phyloP scores from a whole-genome alignment of 371 early-diverging fungal species.

The Mucor plumbeus region DNA sequence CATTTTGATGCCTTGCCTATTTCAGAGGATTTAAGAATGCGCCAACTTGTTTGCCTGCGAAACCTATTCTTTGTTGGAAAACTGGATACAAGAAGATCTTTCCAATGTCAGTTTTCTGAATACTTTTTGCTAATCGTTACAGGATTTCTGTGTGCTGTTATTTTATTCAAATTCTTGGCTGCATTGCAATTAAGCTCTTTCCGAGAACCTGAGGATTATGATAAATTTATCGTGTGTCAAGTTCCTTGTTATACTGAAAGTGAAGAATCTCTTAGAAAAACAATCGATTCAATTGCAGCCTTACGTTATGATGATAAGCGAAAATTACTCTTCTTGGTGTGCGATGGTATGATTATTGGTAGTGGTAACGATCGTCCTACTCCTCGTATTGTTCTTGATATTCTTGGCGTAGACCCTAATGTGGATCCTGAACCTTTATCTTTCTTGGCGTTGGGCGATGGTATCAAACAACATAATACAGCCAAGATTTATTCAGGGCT shows the following conservation, averaged over 20 bases:
- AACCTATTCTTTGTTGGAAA: constrained; percentile 83
- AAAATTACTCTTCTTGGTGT: constrained; percentile 88
- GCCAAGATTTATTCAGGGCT: constrained; percentile 93
- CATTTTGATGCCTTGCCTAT: constrained; percentile 60
- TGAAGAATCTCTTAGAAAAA: constrained; percentile 89
- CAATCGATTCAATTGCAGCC: constrained; percentile 90
- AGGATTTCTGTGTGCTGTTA: constrained; percentile 79
- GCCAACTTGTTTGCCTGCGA: constrained; percentile 70
- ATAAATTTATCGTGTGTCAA: constrained; percentile 88
- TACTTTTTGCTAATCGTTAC: constrained; percentile 82
- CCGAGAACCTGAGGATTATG: constrained; percentile 88
- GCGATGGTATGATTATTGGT: constrained; percentile 90
- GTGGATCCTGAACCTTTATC: constrained; percentile 85
- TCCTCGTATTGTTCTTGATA: constrained; percentile 91
- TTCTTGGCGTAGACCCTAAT: constrained; percentile 83
- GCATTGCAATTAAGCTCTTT: constrained; percentile 85
- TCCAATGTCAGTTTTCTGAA: constrained; percentile 82
- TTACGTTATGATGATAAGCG: constrained; percentile 91
- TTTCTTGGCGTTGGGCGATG: constrained; percentile 89
- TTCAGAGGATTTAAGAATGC: constrained; percentile 34
- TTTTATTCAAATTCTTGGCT: constrained; percentile 90
- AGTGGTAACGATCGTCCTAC: constrained; percentile 95
- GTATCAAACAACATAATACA: constrained; percentile 85
- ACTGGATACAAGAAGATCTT: constrained; percentile 79
- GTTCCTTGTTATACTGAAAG: constrained; percentile 98